Evolutionary conservation across 768 basidiomycete species (phyloP), one percentile per base, ranked within the genome.

Genomic region (Lyophyllum semitale): DNA sequence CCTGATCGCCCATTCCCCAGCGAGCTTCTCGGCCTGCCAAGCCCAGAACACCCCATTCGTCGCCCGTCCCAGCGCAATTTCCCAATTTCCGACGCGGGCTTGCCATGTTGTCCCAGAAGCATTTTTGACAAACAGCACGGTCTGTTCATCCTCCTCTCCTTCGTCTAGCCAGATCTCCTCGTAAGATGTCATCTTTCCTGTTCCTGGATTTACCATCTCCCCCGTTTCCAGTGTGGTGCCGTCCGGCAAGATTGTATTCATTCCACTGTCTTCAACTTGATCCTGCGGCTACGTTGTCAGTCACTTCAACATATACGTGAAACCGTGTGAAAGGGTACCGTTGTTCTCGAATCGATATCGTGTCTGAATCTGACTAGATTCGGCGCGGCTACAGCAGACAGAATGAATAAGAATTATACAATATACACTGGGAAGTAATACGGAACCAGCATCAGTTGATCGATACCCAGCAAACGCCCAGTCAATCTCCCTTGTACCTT

Each of bases 391-490:
- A n/a, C n/a, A 15, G 17, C 37, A 18, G n/a, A 38, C 11, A 30
- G 5, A 6, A n/a, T 8, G 17, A 2, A 9, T 38, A 38, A 32
- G 25, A 15, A 33, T 46, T 13, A 50, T 15, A 46, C 8, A 41
- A 43, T 12, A 35, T 26, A 25, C 46, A 38, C 0, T 48, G 13
- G 13, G 22, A 40, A 46, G 38, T 20, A 35, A 27, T 37, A 50
- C 52, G 27, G 30, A 52, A 58, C 59, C 49, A 32, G 59, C 48
- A 42, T 60, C 57, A 18, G 57, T 61, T 2, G 58, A 57, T 12
- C 73, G 63, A 57, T 68, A 71, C 25, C 75, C 75, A 13, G 73
- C 73, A 60, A 75, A 70, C 1, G 69, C 75, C 75, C 73, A 77
- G 38, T 77, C 72, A 11, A 75, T 58, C 18, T 59, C 54, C 1